Evolutionary conservation across 805 yeast genomes (phyloP), one percentile per base, ranked within the genome.

Genomic region (Candida sonorensis): DNA sequence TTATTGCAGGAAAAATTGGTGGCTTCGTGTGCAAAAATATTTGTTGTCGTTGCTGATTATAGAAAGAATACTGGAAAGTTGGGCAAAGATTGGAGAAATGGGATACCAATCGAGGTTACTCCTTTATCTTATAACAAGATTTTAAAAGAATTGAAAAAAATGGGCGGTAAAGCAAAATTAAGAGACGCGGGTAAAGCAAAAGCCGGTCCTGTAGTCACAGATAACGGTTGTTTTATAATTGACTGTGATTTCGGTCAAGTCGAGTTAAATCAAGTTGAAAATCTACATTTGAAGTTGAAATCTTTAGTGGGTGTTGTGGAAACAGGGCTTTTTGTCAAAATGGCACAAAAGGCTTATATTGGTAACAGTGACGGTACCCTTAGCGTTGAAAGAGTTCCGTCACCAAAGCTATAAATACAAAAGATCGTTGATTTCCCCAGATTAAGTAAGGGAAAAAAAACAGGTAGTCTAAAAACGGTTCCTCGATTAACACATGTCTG

Each of bases 121-220:
- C 96, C 97, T 29, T 69, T 75, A 38, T 78, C 97, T 2, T 82
- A 81, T 48, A 80, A 77, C 23, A 80, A 81, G 49, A 90, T 92
- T 12, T 59, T 70, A 6, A 60, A 61, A 11, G 84, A 84, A 42
- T 66, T 92, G 46, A 50, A 59, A 30, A 50, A 51, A 24, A 51
- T 83, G 48, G 90, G 92, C 6, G 87, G 88, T 17, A 62, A 57
- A 3, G 74, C 86, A 14, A 60, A 48, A 5, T 66, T 86, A 46
- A 75, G 98, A 57, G 81, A 79, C 49, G 97, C 97, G 29, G 90
- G 85, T 9, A 60, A 76, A 32, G 86, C 94, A 21, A 92, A 92
- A 62, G 98, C 98, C 7, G 98, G 98, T 16, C 97, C 98, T 10
- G 80, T 87, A 19, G 81, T 92, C 43, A 90, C 98, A 21, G 98